Conservation (phyloP, 371 early-diverging fungal species). For the Apophysomyces sp. region DNA sequence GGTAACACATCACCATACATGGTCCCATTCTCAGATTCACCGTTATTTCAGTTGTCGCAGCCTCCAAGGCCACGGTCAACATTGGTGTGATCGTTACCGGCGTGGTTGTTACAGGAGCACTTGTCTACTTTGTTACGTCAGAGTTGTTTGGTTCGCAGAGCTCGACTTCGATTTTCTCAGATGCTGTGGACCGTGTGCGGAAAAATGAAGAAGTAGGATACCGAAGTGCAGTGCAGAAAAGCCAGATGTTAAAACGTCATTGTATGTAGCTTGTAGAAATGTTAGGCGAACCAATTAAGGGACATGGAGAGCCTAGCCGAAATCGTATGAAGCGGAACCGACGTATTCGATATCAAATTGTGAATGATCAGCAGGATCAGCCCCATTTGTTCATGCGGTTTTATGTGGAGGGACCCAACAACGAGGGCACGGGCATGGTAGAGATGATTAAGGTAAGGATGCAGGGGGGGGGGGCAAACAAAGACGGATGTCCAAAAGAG, state of each 20-base stretch:
- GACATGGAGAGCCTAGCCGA: conserved; percentile 45
- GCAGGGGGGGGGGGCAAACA: not conserved
- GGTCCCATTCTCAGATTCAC: not conserved
- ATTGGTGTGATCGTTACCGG: conserved; percentile 40
- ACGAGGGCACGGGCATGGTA: conserved; percentile 41
- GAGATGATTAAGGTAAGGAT: conserved; percentile 45
- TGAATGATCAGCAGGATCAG: conserved; percentile 40
- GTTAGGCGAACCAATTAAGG: conserved; percentile 41
- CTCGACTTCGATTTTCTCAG: conserved; percentile 38
- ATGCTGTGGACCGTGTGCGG: conserved; percentile 39
- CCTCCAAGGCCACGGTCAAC: conserved; percentile 41
- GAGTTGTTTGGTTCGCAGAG: conserved; percentile 47
- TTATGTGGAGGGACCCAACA: conserved; percentile 49
- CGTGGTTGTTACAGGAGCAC: conserved; percentile 27
- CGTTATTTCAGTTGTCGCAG: conserved; percentile 30
- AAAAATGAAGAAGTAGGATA: conserved; percentile 21
- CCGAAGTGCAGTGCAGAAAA: conserved; percentile 15
- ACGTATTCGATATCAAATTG: conserved; percentile 35
- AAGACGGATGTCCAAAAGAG: not conserved
- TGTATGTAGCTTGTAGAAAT: conserved; percentile 11
- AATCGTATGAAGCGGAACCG: conserved; percentile 44
- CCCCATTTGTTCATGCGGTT: conserved; percentile 51
- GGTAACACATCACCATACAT: conserved; percentile 11
- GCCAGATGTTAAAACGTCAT: not conserved
- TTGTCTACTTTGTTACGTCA: conserved; percentile 35